phyloP scores from a whole-genome alignment of 2,329 filamentous ascomycete species.

The Beauveria australis region DNA sequence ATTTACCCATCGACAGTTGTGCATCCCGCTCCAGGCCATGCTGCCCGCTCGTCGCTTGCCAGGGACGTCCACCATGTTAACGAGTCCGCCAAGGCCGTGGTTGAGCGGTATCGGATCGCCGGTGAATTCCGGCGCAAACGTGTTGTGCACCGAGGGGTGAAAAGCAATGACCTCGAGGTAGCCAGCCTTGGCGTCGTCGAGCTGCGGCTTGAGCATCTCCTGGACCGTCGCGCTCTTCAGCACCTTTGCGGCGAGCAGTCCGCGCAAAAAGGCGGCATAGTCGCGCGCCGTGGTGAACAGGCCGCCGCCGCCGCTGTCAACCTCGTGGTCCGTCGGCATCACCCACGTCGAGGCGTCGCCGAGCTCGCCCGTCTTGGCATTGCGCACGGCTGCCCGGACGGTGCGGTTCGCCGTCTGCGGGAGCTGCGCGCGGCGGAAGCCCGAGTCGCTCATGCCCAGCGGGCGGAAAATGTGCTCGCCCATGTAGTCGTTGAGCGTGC shows the following conservation, averaged over 20 bases:
- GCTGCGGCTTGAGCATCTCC: conserved; percentile 24
- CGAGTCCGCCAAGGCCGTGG: conserved; percentile 30
- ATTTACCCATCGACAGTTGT: conserved; percentile 36
- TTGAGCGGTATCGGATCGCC: conserved; percentile 22
- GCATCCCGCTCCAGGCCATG: conserved; percentile 36
- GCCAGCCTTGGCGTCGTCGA: conserved; percentile 20
- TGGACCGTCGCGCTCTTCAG: conserved; percentile 16
- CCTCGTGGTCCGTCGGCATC: conserved; percentile 16
- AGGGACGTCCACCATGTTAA: conserved; percentile 31
- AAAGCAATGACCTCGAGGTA: conserved; percentile 17
- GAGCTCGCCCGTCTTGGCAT: conserved; percentile 4
- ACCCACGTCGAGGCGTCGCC: background rate
- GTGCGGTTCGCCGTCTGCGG: conserved; percentile 5
- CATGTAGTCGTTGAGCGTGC: conserved; percentile 20
- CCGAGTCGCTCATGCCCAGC: conserved; percentile 20
- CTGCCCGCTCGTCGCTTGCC: conserved; percentile 34
- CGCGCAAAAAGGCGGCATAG: conserved; percentile 22
- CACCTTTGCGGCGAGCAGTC: conserved; percentile 17
- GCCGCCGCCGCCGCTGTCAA: conserved; percentile 29
- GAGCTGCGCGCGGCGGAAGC: conserved; percentile 16
- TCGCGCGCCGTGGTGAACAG: conserved; percentile 25
- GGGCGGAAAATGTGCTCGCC: conserved; percentile 18
- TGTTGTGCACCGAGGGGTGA: conserved; percentile 16
- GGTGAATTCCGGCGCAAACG: conserved; percentile 29
- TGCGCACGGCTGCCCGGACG: conserved; percentile 4